Conservation (phyloP, 352 stramenopile species). For the Nothophytophthora sp. region DNA sequence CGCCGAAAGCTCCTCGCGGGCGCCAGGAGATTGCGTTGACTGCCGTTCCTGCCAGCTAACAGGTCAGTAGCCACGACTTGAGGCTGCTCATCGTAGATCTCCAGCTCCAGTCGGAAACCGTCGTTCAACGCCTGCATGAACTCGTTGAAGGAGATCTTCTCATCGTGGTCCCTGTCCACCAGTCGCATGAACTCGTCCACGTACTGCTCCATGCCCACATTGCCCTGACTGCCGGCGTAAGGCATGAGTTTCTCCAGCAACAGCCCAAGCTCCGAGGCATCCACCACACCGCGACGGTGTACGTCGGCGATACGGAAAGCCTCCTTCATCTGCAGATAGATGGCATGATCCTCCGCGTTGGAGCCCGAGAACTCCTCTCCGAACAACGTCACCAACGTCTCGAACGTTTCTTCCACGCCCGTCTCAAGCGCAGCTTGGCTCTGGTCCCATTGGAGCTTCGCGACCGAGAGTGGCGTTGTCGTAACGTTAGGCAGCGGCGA, state of each 20-base stretch:
- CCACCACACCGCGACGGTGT: slow-evolving; percentile 60
- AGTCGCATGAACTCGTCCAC: slow-evolving; percentile 76
- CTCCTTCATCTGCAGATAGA: slow-evolving; percentile 83
- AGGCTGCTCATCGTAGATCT: slow-evolving; percentile 64
- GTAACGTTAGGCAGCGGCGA: slow-evolving; percentile 25
- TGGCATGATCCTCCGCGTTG: slow-evolving; percentile 54
- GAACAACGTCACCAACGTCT: slow-evolving; percentile 66
- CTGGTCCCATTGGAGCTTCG: slow-evolving; percentile 40
- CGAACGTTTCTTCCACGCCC: slow-evolving; percentile 53
- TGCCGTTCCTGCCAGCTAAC: slow-evolving; percentile 6
- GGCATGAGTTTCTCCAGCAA: slow-evolving; percentile 69
- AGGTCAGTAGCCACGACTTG: slow-evolving; percentile 21
- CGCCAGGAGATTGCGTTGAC: slow-evolving; percentile 2
- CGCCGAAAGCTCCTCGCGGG: slow-evolving; percentile 13
- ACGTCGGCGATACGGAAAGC: slow-evolving; percentile 69
- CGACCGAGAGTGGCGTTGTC: slow-evolving; percentile 23
- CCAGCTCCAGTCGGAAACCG: slow-evolving; percentile 67
- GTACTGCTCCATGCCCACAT: slow-evolving; percentile 63
- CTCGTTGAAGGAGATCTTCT: slow-evolving; percentile 76
- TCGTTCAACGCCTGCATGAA: slow-evolving; percentile 82
- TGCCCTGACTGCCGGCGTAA: slow-evolving; percentile 42
- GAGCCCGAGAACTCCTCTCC: slow-evolving; percentile 54
- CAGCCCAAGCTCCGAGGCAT: slow-evolving; percentile 53
- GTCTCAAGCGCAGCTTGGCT: slow-evolving; percentile 42
- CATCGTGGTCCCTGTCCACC: slow-evolving; percentile 64